Evolutionary conservation across 73 alveolate genomes (phyloP), one percentile per base, ranked within the genome.

Genomic region (Tetrahymena thermophila): DNA sequence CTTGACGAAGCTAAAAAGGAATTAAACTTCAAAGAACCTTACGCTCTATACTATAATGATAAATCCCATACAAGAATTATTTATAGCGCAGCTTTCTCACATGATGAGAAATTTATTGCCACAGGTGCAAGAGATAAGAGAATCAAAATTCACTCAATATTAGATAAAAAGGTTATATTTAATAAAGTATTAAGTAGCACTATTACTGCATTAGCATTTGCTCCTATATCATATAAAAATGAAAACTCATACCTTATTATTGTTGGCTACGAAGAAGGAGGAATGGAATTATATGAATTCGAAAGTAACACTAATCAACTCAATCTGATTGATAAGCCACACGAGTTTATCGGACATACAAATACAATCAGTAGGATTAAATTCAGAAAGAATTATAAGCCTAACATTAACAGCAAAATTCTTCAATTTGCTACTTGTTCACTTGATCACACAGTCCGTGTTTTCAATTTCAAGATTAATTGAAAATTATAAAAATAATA

Each of bases 71-170:
- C 98, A 43, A 96, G 99, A 94, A 97, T 98, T 93, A 96, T 99
- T 15, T 99, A 99, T 98, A 94, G 98, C 40, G 94, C 98, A 93
- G 96, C 99, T 40, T 99, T 99, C 99, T 96, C 98, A 83, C 98
- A 96, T 93, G 99, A 99, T 97, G 99, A 98, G 93, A 85, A 96
- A 57, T 93, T 85, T 85, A 98, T 98, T 85, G 97, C 97, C 10
- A 98, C 99, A 11, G 99, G 99, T 34, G 97, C 99, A 40, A 99
- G 99, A 96, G 99, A 99, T 95, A 98, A 99, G 96, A 94, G 97
- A 96, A 40, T 96, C 19, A 95, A 96, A 89, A 94, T 96, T n/a
- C 95, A 96, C 23, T 84, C 95, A 19, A 35, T 34, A 19, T 94
- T 84, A 10, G 97, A 56, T 13, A 71, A 84, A 13, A n/a, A 83